phyloP scores from a whole-genome alignment of 352 stramenopile species.

The Albugo laibachii region DNA sequence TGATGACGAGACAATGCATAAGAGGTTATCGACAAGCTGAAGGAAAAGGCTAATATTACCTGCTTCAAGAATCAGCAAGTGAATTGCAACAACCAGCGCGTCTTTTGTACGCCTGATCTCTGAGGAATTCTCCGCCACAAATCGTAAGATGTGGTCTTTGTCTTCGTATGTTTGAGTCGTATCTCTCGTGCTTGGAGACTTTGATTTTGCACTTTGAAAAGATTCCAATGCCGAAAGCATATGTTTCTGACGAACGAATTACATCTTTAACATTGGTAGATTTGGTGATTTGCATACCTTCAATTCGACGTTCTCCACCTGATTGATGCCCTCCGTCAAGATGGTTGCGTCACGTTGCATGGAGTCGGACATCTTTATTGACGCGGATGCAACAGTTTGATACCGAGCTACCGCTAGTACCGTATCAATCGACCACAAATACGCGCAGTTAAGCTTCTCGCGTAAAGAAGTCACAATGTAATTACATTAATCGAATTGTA shows the following conservation, averaged over 20 bases:
- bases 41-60: slow-evolving; percentile 21
- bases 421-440: no score
- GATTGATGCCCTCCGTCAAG: no score
- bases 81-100: slow-evolving; percentile 44
- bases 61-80: slow-evolving; percentile 44
- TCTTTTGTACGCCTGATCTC: slow-evolving; percentile 27
- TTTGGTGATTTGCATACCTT: no score
- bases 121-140: slow-evolving; percentile 23
- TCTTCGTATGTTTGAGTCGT: slow-evolving; percentile 1
- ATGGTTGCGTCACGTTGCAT: no score
- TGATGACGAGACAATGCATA: neutral
- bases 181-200: neutral
- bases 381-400: no score
- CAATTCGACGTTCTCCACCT: no score
- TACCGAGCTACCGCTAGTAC: no score
- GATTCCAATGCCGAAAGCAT: slow-evolving; percentile 40
- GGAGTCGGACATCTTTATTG: no score
- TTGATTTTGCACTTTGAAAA: slow-evolving; percentile 12
- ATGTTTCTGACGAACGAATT: slow-evolving; percentile 20
- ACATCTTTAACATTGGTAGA: neutral
- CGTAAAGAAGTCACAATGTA: no score
- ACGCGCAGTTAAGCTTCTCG: no score
- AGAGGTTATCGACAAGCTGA: neutral
- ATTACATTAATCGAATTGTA: no score
- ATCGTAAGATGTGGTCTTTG: slow-evolving; percentile 18